Base-by-base conservation (phyloP, 805 yeast species). In the Kodamaea kakaduensis region DNA sequence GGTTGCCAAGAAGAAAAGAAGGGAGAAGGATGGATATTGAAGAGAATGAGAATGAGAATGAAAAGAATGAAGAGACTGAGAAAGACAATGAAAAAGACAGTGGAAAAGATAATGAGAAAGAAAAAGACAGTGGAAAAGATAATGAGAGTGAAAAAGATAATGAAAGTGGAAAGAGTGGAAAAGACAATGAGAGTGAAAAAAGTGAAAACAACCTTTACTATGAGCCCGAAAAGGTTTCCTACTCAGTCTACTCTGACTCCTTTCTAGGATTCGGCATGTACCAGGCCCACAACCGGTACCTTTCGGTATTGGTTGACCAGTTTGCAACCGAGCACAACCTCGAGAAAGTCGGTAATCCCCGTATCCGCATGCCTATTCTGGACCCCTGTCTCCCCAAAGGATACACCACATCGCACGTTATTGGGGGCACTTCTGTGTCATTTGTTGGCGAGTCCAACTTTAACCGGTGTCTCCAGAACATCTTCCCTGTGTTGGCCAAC, bases 341-440 rank as follows among this genome's bases (percentile, higher is more conserved):
- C 7, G 21, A 27, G 8, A n/a, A 19, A 9, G n/a, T 25, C 5
- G 20, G 22, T 8, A 16, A 23, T 4, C 32, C 38, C 1, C 44
- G 42, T 10, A 44, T 56, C 15, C 40, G 50, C 2, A 46, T 58
- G 3, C 69, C 70, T 0, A 50, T 65, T 1, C 37, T 52, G 1
- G 84, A 79, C 45, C 84, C 85, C 0, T 79, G 86, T 47, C 53
- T 74, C 16, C 84, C 84, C 0, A 54, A 54, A 18, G 75, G 73
- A 0, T 69, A 61, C 37, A 52, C 61, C 1, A 49, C 48, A 12
- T n/a, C 12, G 14, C 40, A 46, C 4, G 48, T 42, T 0, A 34
- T 36, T n/a, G 50, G 55, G 19, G 65, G 50, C 5, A 45, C 37
- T n/a, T 40, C 45, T 34, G 53, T 40, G 38, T 66, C 61, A 31